phyloP scores from a whole-genome alignment of 345 rosid species.

The Euphorbia tirucalli region DNA sequence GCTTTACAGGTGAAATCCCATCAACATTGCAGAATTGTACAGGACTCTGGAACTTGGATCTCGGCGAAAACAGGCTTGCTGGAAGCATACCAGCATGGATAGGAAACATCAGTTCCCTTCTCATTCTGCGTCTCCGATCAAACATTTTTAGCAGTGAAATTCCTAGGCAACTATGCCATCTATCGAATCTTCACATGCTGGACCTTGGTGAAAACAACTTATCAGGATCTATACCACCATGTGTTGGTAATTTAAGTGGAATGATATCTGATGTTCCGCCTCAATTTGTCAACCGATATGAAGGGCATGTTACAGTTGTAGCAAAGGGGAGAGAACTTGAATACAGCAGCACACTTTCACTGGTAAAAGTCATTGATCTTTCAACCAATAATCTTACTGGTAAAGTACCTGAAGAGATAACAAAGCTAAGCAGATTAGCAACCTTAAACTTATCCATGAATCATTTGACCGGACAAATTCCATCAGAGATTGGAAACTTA shows the following conservation, averaged over 20 bases:
- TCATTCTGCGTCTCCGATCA: neutral
- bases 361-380: conserved; percentile 21
- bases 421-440: conserved; percentile 6
- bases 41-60: conserved; percentile 46
- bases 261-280: neutral
- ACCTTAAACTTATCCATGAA: conserved; percentile 28
- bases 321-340: conserved; percentile 14
- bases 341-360: conserved; percentile 8
- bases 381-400: conserved; percentile 17
- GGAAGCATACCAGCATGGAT: conserved; percentile 45
- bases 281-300: conserved; percentile 2
- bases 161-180: neutral
- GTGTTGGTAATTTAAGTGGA: conserved; percentile 2
- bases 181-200: conserved; percentile 13
- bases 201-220: conserved; percentile 16
- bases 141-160: conserved; percentile 6
- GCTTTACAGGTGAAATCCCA: conserved; percentile 42
- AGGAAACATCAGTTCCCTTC: conserved; percentile 7
- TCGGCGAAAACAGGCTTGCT: conserved; percentile 43
- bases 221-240: conserved; percentile 13
- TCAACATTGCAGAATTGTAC: conserved; percentile 44
- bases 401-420: conserved; percentile 16
- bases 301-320: neutral
- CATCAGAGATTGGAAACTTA: conserved; percentile 7
- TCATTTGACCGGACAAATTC: conserved; percentile 23